Evolutionary conservation across 306 rosid species (phyloP).

Genomic region (Corylus heterophylla): DNA sequence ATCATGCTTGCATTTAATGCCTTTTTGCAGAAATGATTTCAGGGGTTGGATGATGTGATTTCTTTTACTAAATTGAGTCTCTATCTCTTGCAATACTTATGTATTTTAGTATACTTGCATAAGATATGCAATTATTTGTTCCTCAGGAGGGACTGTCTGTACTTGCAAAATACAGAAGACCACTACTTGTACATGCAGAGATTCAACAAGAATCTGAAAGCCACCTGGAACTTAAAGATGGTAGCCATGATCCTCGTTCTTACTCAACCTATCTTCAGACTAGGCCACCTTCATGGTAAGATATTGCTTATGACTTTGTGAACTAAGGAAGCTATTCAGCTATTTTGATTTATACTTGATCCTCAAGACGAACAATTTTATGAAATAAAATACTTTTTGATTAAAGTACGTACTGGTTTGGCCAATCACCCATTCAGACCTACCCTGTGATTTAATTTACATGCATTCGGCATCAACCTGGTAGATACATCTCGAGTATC

Average conservation of each 20-base stretch:
- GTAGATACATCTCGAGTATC: background rate
- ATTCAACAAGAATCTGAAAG: slow-evolving; percentile 50
- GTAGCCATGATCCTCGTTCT: slow-evolving; percentile 43
- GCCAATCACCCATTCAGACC: background rate
- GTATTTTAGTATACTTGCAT: slow-evolving; percentile 19
- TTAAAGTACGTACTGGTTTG: background rate
- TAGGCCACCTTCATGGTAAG: slow-evolving; percentile 89
- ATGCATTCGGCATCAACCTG: background rate
- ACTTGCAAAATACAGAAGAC: slow-evolving; percentile 81
- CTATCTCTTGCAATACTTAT: slow-evolving; percentile 17
- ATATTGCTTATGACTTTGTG: slow-evolving; percentile 21
- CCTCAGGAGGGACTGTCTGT: slow-evolving; percentile 80
- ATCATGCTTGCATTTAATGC: slow-evolving; percentile 6
- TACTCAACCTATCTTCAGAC: slow-evolving; percentile 77
- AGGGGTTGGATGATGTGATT: slow-evolving; percentile 19
- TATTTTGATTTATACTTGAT: background rate
- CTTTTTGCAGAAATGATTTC: slow-evolving; percentile 5
- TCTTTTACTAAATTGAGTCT: slow-evolving; percentile 12
- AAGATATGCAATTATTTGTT: slow-evolving; percentile 30
- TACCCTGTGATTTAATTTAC: background rate
- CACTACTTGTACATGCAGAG: slow-evolving; percentile 89
- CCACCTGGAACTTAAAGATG: slow-evolving; percentile 37
- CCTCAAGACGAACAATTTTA: background rate
- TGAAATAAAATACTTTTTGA: background rate
- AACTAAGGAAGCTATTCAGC: slow-evolving; percentile 5